These are phyloP conservation scores for Coniophora puteana DNA, from an alignment of 1,284 basidiomycete species.

Conservation along the genomic window DNA sequence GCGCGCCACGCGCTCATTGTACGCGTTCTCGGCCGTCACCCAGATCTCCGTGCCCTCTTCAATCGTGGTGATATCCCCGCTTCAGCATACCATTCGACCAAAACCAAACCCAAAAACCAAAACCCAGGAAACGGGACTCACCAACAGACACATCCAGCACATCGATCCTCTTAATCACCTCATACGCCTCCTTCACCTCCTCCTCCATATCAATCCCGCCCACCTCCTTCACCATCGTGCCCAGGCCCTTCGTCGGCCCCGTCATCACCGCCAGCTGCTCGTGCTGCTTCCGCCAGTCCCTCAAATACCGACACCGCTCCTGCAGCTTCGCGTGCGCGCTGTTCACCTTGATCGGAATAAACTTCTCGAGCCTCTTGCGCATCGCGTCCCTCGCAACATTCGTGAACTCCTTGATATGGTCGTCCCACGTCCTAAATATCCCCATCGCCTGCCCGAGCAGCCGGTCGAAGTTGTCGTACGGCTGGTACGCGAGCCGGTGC, in stretches of 20 bases:
- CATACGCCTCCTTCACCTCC: constrained; percentile 93
- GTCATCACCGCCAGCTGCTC: constrained; percentile 98
- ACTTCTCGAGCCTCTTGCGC: constrained; percentile 87
- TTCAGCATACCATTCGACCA: background rate
- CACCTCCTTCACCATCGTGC: constrained; percentile 66
- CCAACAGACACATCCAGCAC: constrained; percentile 91
- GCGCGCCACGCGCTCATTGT: constrained; percentile 95
- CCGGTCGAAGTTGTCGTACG: constrained; percentile 91
- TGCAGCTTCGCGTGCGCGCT: constrained; percentile 91
- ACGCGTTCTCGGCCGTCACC: constrained; percentile 94
- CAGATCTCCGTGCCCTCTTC: constrained; percentile 97
- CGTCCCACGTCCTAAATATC: constrained; percentile 96
- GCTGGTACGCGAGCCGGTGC: constrained; percentile 89
- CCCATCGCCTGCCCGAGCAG: constrained; percentile 73
- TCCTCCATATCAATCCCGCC: constrained; percentile 95
- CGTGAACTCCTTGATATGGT: constrained; percentile 96
- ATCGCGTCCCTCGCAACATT: constrained; percentile 96
- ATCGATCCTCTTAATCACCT: constrained; percentile 93
- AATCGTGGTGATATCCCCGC: constrained; percentile 6
- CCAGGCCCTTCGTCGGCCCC: constrained; percentile 85
- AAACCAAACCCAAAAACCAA: too few species aligned
- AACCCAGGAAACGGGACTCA: constrained; percentile 31
- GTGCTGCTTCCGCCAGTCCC: constrained; percentile 95
- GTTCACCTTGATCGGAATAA: constrained; percentile 95
- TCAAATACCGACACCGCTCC: constrained; percentile 84